These are phyloP conservation scores for Persicaria maculosa DNA, from an alignment of 148 eudicot species.

Conservation along the genomic window DNA sequence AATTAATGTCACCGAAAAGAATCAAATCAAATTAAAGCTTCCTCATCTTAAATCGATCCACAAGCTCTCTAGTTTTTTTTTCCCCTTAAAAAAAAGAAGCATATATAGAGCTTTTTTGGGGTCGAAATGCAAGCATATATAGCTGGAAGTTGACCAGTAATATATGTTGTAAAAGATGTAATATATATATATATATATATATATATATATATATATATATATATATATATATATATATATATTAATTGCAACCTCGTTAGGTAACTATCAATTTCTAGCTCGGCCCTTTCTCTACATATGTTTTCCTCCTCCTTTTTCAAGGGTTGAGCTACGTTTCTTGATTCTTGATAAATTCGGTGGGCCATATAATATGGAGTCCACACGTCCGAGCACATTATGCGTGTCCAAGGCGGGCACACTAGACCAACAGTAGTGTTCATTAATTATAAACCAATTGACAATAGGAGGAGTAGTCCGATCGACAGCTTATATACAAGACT, in stretches of 20 bases:
- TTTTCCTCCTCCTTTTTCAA: neutral
- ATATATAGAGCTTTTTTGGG: neutral
- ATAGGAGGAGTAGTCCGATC: too few species aligned
- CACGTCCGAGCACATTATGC: too few species aligned
- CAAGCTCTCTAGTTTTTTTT: too few species aligned
- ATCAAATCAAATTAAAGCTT: neutral
- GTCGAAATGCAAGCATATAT: neutral
- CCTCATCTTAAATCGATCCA: too few species aligned
- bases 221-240: neutral
- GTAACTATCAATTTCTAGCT: constrained; percentile 9
- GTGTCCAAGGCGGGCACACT: too few species aligned
- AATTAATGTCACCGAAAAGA: constrained; percentile 8
- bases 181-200: neutral
- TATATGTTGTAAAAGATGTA: neutral
- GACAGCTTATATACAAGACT: too few species aligned
- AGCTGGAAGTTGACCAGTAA: neutral
- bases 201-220: neutral
- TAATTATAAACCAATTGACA: too few species aligned
- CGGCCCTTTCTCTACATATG: neutral
- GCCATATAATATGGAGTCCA: too few species aligned
- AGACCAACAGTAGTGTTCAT: too few species aligned
- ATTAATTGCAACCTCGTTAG: constrained; percentile 6
- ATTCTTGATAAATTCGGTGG: too few species aligned
- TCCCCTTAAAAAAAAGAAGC: neutral
- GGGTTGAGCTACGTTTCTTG: too few species aligned